Percentiles rank a stretch among this genome's conserved stretches.
Evolutionary conservation across 371 early-diverging fungal genomes (phyloP).

Genomic region (Mortierella sp.): DNA sequence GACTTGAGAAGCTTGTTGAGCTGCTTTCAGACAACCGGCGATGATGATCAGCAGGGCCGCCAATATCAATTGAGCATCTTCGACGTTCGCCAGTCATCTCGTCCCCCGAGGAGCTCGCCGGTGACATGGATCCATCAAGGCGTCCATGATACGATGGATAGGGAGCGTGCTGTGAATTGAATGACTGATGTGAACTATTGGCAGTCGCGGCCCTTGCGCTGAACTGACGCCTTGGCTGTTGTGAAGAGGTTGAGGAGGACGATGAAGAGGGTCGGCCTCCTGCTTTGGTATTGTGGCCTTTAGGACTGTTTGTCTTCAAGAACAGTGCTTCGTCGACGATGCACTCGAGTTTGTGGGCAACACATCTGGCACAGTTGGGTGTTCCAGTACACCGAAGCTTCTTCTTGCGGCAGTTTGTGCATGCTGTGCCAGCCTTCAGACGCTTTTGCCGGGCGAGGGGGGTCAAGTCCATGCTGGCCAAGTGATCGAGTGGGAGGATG

Average conservation of each 20-base stretch:
- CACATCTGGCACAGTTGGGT: slow-evolving; percentile 47
- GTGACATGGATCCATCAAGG: slow-evolving; percentile 17
- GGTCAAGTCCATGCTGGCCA: slow-evolving; percentile 9
- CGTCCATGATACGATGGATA: not conserved
- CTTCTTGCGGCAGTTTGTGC: slow-evolving; percentile 52
- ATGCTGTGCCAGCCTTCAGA: slow-evolving; percentile 51
- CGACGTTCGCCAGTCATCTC: slow-evolving; percentile 22
- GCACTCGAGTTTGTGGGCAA: slow-evolving; percentile 48
- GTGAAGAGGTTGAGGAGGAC: slow-evolving; percentile 9
- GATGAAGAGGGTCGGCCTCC: slow-evolving; percentile 6
- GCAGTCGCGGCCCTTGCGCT: slow-evolving; percentile 3
- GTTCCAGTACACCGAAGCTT: slow-evolving; percentile 52
- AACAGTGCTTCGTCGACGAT: slow-evolving; percentile 49
- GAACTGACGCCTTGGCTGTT: too few species aligned
- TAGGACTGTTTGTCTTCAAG: slow-evolving; percentile 46
- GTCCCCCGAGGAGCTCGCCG: slow-evolving; percentile 35
- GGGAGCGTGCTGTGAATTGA: slow-evolving; percentile 2
- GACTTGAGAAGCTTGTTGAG: slow-evolving; percentile 42
- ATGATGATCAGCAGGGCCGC: too few species aligned
- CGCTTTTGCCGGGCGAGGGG: slow-evolving; percentile 44
- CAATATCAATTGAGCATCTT: slow-evolving; percentile 17
- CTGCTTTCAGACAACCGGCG: slow-evolving; percentile 48
- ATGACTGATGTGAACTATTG: slow-evolving; percentile 11
- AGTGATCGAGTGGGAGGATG: not conserved
- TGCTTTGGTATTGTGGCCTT: slow-evolving; percentile 13